Evolutionary conservation across 441 rosid genomes (phyloP), one percentile per base, ranked within the genome.

Genomic region (Iberis amara): DNA sequence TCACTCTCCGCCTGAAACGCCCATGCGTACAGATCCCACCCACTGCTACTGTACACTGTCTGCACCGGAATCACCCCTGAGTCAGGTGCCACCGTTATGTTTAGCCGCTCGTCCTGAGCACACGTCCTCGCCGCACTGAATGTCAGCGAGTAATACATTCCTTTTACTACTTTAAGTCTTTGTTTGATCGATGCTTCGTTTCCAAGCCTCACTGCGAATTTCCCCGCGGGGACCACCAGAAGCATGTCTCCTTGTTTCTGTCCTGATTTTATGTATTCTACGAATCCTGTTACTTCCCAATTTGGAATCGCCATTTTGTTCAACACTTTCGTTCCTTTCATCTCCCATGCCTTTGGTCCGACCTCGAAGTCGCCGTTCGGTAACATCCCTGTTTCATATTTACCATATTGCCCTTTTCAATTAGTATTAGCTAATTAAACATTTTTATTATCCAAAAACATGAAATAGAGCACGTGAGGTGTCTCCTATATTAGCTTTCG

Each of bases 41-140:
- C 21, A 18, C 21, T 18, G 21, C 21, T 82, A 40, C 83, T 84
- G 23, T 89, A 86, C 67, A 86, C 41, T 0, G 96, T 89, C 57
- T 89, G 97, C 39, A 89, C 67, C 3, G 95, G 95, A n/a, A 89
- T 58, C 52, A 89, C 70, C 0, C 97, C 90, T 21, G 66, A 82
- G 8, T 86, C 90, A 0, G 88, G 88, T 0, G 85, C 68, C 24
- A 75, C 88, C 0, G 85, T 75, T 0, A 81, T 58, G 55, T 81
- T 81, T 12, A 81, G 72, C 3, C 67, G 56, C 54, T 81, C 88
- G 51, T 78, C 82, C 45, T 81, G 85, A 10, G 84, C 82, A 15
- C 84, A 79, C 4, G 84, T 81, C 15, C 88, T 73, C 8, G 88
- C 85, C 0, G 79, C 81, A 24, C 80, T 76, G 49, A 81, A 81